Evolutionary conservation across 2,329 filamentous ascomycete genomes (phyloP).

Genomic region (Diaporthe vaccinii): DNA sequence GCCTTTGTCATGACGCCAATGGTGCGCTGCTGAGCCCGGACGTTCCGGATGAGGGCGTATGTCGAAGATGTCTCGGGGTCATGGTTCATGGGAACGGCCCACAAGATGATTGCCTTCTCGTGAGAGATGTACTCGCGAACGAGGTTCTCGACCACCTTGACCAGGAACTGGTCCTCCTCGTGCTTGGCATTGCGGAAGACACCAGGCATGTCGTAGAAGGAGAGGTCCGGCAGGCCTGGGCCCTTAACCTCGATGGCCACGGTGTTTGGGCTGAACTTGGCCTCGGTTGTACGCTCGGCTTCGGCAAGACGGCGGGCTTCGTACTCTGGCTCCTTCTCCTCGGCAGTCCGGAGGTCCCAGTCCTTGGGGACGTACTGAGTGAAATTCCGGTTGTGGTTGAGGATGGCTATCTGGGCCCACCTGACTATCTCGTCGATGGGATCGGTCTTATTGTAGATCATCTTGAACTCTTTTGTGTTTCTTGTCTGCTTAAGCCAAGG

Average conservation of each 20-base stretch:
- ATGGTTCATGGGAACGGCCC: slow-evolving; percentile 82
- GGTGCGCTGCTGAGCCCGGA: slow-evolving; percentile 70
- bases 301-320: slow-evolving; percentile 45
- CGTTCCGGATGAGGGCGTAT: slow-evolving; percentile 71
- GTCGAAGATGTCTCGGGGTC: slow-evolving; percentile 84
- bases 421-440: slow-evolving; percentile 77
- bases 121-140: slow-evolving; percentile 78
- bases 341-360: slow-evolving; percentile 46
- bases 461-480: slow-evolving; percentile 72
- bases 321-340: slow-evolving; percentile 39
- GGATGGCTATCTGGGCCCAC: slow-evolving; percentile 82
- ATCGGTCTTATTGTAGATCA: slow-evolving; percentile 70
- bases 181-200: slow-evolving; percentile 80
- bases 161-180: slow-evolving; percentile 75
- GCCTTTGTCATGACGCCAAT: slow-evolving; percentile 89
- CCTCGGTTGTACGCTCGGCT: slow-evolving; percentile 61
- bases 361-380: slow-evolving; percentile 66
- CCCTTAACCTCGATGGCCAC: slow-evolving; percentile 82
- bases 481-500: slow-evolving; percentile 72
- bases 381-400: slow-evolving; percentile 74
- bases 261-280: slow-evolving; percentile 86
- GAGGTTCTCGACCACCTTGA: slow-evolving; percentile 79
- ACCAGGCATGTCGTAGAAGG: slow-evolving; percentile 88
- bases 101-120: slow-evolving; percentile 79
- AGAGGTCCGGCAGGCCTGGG: slow-evolving; percentile 78